Evolutionary conservation across 2,329 filamentous ascomycete genomes (phyloP).

Genomic region (Thelonectria olida): DNA sequence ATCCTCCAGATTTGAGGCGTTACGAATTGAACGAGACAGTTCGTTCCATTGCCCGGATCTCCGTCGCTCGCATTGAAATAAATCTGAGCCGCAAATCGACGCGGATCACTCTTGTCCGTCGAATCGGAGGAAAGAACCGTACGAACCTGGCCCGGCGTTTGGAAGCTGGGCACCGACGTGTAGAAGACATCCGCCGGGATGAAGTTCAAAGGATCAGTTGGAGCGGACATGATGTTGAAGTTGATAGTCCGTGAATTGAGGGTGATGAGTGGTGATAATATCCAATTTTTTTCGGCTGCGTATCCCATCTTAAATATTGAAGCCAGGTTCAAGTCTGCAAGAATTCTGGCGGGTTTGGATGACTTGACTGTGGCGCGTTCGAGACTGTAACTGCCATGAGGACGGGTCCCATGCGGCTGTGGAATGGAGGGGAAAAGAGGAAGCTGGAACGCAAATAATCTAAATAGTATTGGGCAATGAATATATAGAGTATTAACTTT

Average conservation of each 20-base stretch:
- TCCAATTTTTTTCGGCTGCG: too few species aligned
- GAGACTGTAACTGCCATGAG: neutral
- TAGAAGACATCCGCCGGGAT: slow-evolving; percentile 3
- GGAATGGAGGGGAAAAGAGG: neutral
- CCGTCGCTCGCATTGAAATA: too few species aligned
- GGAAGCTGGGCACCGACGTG: neutral
- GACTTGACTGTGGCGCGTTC: neutral
- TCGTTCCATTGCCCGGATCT: neutral
- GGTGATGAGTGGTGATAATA: too few species aligned
- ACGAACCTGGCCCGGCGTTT: neutral
- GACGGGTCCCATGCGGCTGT: neutral
- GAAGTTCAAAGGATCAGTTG: slow-evolving; percentile 2
- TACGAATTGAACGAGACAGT: slow-evolving; percentile 7
- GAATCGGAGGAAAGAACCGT: neutral
- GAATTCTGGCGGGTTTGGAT: too few species aligned
- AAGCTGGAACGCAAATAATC: neutral
- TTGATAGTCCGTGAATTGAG: neutral
- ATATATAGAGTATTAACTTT: too few species aligned
- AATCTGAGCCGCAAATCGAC: neutral
- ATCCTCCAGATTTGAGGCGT: slow-evolving; percentile 6
- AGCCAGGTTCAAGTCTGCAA: neutral
- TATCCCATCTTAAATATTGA: too few species aligned
- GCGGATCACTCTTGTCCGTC: neutral
- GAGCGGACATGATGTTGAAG: neutral
- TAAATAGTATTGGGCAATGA: too few species aligned